These are phyloP conservation scores for Tulasnella sp. DNA, from an alignment of 768 basidiomycete species.

Conservation along the genomic window DNA sequence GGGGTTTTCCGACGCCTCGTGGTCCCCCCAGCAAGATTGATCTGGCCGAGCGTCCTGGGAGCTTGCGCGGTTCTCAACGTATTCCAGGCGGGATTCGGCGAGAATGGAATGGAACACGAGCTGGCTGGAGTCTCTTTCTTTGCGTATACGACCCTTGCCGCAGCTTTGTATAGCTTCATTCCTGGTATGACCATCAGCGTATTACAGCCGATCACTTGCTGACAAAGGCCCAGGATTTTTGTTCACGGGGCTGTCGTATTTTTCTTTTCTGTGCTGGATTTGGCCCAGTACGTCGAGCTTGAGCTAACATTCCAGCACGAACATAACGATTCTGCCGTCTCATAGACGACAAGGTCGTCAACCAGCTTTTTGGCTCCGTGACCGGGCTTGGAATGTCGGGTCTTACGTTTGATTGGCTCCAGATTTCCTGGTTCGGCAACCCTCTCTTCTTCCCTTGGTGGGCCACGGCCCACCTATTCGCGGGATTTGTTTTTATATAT, in stretches of 20 bases:
- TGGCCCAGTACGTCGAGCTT: conserved; percentile 25
- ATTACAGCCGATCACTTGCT: not conserved
- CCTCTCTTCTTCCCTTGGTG: not conserved
- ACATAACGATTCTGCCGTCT: not conserved
- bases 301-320: too few relatives aligned
- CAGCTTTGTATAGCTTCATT: conserved; percentile 81
- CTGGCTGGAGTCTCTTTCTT: conserved; percentile 78
- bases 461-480: not conserved
- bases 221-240: conserved; percentile 52
- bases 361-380: not conserved
- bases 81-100: conserved; percentile 82
- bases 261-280: conserved; percentile 92
- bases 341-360: not conserved
- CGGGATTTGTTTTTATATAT: not conserved
- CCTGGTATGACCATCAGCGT: conserved; percentile 47
- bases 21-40: not conserved
- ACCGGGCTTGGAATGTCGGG: not conserved
- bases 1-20: conserved; percentile 27
- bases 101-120: conserved; percentile 31
- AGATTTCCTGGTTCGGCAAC: not conserved
- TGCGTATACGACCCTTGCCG: conserved; percentile 43
- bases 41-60: conserved; percentile 78
- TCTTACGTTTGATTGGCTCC: not conserved
- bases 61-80: conserved; percentile 93
- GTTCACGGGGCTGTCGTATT: conserved; percentile 76